Conservation (phyloP, 2,329 filamentous ascomycete species). For the Akanthomyces muscarius region DNA sequence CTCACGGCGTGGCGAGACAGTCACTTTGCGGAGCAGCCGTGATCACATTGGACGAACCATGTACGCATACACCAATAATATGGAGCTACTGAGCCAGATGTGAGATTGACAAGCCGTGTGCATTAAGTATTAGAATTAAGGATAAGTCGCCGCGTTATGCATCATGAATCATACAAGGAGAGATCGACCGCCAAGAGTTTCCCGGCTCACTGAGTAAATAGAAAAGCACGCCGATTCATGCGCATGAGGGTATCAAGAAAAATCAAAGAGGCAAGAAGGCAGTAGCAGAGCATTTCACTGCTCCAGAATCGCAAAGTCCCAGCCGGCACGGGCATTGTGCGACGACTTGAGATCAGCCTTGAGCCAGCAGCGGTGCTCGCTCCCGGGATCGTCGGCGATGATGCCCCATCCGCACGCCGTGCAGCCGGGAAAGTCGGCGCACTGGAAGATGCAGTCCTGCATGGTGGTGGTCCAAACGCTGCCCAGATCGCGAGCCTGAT, state of each 20-base stretch:
- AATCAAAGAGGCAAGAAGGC: too few relatives aligned
- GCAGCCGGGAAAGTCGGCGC: constrained; percentile 37
- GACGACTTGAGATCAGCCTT: constrained; percentile 35
- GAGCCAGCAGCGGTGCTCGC: constrained; percentile 41
- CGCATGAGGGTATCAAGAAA: neutral
- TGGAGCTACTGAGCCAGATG: neutral
- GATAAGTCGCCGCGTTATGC: neutral
- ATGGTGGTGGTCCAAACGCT: constrained; percentile 36
- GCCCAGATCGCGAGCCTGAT: constrained; percentile 33
- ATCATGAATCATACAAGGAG: neutral
- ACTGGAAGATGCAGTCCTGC: constrained; percentile 43
- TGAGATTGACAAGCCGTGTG: neutral
- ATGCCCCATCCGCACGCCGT: constrained; percentile 44
- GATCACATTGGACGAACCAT: too few relatives aligned
- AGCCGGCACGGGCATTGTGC: constrained; percentile 32
- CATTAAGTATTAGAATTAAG: neutral
- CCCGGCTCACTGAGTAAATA: neutral
- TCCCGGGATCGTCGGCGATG: constrained; percentile 36
- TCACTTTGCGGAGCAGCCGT: neutral
- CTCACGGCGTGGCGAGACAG: neutral
- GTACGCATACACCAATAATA: neutral
- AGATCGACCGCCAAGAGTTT: neutral
- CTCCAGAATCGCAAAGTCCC: constrained; percentile 41
- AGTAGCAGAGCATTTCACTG: neutral
- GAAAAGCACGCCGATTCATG: neutral